Evolutionary conservation across 805 yeast species (phyloP), one percentile per base, ranked within the genome.

Genomic region (Spencermartinsiella europaea): DNA sequence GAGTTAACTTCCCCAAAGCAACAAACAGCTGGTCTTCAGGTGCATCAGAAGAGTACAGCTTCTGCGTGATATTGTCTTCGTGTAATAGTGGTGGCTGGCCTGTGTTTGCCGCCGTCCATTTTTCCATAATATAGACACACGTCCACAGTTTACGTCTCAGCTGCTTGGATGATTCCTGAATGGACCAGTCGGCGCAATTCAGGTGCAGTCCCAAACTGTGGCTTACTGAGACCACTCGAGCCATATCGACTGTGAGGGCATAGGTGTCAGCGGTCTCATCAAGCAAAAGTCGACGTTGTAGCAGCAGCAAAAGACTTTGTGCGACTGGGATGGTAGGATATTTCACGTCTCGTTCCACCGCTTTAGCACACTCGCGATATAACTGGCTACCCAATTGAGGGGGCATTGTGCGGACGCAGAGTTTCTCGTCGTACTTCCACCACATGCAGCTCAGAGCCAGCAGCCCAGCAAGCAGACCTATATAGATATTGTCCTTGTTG

Each of bases 141-240:
- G 68, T 63, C 68, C 70, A 64, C 15, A 67, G 51, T 15, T 67
- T 48, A 5, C 54, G 49, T 14, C 72, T 51, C 2, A 67, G 50
- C 21, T 54, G 44, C 41, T 64, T 67, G 28, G 58, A 64, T 34
- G 58, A 55, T 10, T 51, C 54, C 3, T 65, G 57, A 27, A 68
- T 62, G 14, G 54, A 52, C 71, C 72, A 68, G 21, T 48, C 31
- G 4, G 59, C 33, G 47, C 68, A 64, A 46, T 68, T 69, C 5
- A 65, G 34, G 48, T 65, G 68, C 22, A 65, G 53, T 0, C 69
- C 69, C 10, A 65, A 46, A 22, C 61, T 58, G 38, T 56, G 61
- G 4, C 61, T 57, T 17, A 62, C 36, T 2, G 68, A 46, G 0
- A 63, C 64, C 10, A 61, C 49, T 42, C 50, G 52, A n/a, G 64